Evolutionary conservation across 2,329 filamentous ascomycete species (phyloP), one percentile per base, ranked within the genome.

Genomic region (Volutella citrinella): DNA sequence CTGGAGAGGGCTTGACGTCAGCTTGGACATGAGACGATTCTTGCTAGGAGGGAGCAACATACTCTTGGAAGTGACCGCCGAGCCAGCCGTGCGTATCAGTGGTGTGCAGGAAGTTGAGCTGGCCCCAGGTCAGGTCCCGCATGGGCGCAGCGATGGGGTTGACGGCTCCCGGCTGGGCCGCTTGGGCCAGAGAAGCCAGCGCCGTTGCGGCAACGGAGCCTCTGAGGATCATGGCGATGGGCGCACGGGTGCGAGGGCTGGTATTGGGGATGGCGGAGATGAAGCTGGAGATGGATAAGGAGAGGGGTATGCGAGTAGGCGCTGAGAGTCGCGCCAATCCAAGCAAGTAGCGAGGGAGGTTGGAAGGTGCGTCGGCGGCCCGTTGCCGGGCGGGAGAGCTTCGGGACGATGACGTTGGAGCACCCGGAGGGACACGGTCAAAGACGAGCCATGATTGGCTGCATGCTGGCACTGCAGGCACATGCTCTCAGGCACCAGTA

Each of bases 81-180:
- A 94, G 82, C 93, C 93, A 98, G 52, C 93, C 91, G 65, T 97
- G 93, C 5, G 87, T 93, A 59, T 97, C 86, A 24, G 93, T 97
- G 1, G 93, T 97, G 56, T 95, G 90, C n/a, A 98, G 66, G 61
- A 95, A 94, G 70, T 97, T 97, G 55, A 97, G 74, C 59, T 95
- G 84, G n/a, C 86, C 90, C 87, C 90, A 96, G 51, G 80, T 76
- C 34, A 98, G 72, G 48, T 88, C 76, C 53, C 91, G 82, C 64
- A 97, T 78, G 27, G 89, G 90, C 35, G 84, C 88, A 37, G 80
- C 74, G 40, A 91, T 74, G 7, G 93, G 87, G 24, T 76, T 65
- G n/a, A 82, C 82, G 33, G 91, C 87, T 36, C 78, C 80, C 9
- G 91, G 91, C 61, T 98, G 93, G 39, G 81, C 74, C 14, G 68